These are phyloP conservation scores for Durusdinium trenchii DNA, from an alignment of 73 alveolate genomes.

Conservation along the genomic window DNA sequence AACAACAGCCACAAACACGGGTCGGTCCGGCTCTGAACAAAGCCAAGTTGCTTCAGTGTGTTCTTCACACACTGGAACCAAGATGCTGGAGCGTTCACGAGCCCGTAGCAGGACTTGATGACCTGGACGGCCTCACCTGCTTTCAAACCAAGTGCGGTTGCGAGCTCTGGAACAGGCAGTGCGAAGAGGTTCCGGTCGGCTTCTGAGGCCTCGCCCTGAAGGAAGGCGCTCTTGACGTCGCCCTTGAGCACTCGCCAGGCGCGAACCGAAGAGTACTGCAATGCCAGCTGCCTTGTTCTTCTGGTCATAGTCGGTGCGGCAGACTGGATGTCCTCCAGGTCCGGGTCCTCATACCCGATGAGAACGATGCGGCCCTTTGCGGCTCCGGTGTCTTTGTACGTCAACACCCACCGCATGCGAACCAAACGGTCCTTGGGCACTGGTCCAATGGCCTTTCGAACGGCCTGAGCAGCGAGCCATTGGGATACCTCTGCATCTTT, in stretches of 20 bases:
- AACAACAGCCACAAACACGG: slow-evolving; percentile 1
- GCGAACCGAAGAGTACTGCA: not conserved
- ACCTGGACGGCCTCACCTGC: not conserved
- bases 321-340: not conserved
- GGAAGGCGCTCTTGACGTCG: slow-evolving; percentile 23
- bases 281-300: not conserved
- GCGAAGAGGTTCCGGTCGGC: not conserved
- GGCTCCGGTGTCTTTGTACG: not conserved
- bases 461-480: slow-evolving; percentile 19
- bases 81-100: not conserved
- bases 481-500: not conserved
- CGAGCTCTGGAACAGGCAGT: not conserved
- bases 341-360: slow-evolving; percentile 24
- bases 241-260: not conserved
- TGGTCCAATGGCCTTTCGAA: not conserved
- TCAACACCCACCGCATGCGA: not conserved
- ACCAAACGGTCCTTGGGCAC: not conserved
- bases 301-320: slow-evolving; percentile 7
- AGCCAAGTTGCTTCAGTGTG: not conserved
- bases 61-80: not conserved
- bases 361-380: slow-evolving; percentile 22
- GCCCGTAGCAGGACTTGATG: not conserved
- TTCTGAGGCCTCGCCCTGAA: not conserved
- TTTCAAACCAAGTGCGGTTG: not conserved
- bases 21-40: too few relatives aligned